These are phyloP conservation scores for Psilocybe cubensis DNA, from an alignment of 768 basidiomycete genomes.

Conservation along the genomic window DNA sequence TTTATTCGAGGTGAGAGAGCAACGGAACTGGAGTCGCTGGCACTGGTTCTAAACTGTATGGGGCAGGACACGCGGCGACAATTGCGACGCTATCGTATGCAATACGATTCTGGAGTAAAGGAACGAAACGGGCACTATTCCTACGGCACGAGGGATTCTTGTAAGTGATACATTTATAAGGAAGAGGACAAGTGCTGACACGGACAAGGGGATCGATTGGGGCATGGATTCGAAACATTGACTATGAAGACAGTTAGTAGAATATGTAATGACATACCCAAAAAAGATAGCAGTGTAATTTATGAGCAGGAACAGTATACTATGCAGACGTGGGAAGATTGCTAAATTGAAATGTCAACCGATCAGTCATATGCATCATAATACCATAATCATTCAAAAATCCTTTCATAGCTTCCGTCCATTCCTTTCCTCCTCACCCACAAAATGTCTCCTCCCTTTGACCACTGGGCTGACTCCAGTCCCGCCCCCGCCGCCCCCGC, in stretches of 20 bases:
- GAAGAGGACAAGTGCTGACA: constrained; percentile 9
- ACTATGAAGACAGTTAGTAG: constrained; percentile 32
- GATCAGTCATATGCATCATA: constrained; percentile 32
- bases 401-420: constrained; percentile 21
- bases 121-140: constrained; percentile 95
- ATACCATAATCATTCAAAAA: constrained; percentile 30
- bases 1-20: constrained; percentile 86
- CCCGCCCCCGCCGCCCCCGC: constrained; percentile 22
- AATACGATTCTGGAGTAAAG: constrained; percentile 99
- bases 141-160: constrained; percentile 97
- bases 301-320: constrained; percentile 4
- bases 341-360: constrained; percentile 27
- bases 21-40: neutral
- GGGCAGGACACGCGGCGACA: constrained; percentile 90
- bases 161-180: constrained; percentile 51
- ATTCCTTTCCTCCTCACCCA: constrained; percentile 24
- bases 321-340: constrained; percentile 34
- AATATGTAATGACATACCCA: neutral
- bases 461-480: constrained; percentile 30
- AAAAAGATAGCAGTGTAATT: constrained; percentile 1
- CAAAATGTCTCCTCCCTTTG: constrained; percentile 29
- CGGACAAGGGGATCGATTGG: constrained; percentile 82
- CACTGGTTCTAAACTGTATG: constrained; percentile 15
- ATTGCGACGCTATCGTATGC: constrained; percentile 98
- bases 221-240: constrained; percentile 98